Evolutionary conservation across 2,329 filamentous ascomycete genomes (phyloP), one percentile per base, ranked within the genome.

Genomic region (Chrysoporthe cubensis): DNA sequence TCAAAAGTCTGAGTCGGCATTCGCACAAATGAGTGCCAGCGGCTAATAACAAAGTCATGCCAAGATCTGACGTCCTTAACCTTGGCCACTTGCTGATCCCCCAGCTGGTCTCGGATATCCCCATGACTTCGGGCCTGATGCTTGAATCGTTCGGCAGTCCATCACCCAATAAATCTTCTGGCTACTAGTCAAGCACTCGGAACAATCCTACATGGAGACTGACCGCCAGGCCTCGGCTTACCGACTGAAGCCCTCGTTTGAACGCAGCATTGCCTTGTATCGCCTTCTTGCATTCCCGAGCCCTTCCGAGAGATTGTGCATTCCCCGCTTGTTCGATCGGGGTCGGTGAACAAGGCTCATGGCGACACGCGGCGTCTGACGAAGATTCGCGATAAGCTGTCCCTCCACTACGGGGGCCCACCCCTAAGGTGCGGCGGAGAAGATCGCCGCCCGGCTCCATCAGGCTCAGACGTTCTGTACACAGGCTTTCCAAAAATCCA

Each of bases 361-460:
- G 46, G 46, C 46, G 46, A 54, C 26, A 54, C 50, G 50, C 50
- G 50, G 50, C 56, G 18, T 42, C 56, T 58, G 34, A 42, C 32
- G 56, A 58, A 26, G 56, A 58, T 40, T 16, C 34, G 56, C n/a
- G 56, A 42, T 21, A 58, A 58, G 56, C 32, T 58, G 5, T 42
- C n/a, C 8, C 9, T 42, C 34, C 56, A 58, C 34, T 34, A 42
- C 16, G 32, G 34, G 18, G 56, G 34, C 56, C 34, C 16, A 21
- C 14, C 34, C 34, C 34, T 26, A 26, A 4, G 16, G 56, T 42
- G 7, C 4, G 2, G 34, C 16, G 32, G 37, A 42, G 34, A 58
- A 40, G 34, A 42, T 58, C 18, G 18, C 56, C 56, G 18, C 34
- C 18, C 16, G 21, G 37, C 34, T 37, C 7, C 56, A 16, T 42